Evolutionary conservation across 495 filamentous ascomycete genomes (phyloP).

Genomic region (Lentithecium fluviatile): DNA sequence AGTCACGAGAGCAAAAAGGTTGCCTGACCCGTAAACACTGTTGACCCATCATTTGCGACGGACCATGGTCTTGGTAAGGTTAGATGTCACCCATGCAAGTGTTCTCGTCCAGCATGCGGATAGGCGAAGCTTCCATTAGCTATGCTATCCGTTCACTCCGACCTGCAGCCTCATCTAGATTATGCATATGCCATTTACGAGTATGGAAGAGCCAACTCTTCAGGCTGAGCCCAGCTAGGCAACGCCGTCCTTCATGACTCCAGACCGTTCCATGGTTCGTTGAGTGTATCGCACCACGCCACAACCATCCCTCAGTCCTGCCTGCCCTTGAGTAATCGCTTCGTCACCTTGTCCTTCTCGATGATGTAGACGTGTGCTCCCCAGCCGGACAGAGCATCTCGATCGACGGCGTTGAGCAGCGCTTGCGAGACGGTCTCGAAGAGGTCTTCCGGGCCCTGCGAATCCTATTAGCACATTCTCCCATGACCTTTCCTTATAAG

Average conservation of each 20-base stretch:
- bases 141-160: background rate
- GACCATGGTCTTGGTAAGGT: too few relatives aligned
- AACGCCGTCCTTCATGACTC: background rate
- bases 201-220: background rate
- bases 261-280: background rate
- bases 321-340: slow-evolving; percentile 92
- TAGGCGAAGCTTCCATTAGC: background rate
- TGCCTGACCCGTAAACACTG: too few relatives aligned
- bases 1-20: too few relatives aligned
- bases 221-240: background rate
- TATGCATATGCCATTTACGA: background rate
- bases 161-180: background rate
- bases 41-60: too few relatives aligned
- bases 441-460: slow-evolving; percentile 81
- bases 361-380: slow-evolving; percentile 98
- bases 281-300: background rate
- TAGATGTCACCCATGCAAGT: too few relatives aligned
- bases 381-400: slow-evolving; percentile 96
- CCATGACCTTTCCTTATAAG: background rate
- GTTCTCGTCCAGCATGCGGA: background rate
- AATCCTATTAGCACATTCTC: background rate
- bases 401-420: slow-evolving; percentile 91
- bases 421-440: slow-evolving; percentile 98
- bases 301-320: slow-evolving; percentile 52
- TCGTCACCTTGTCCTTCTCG: slow-evolving; percentile 99